These are phyloP conservation scores for Rutstroemia sydowiana DNA, from an alignment of 2,329 filamentous ascomycete genomes.

Conservation along the genomic window DNA sequence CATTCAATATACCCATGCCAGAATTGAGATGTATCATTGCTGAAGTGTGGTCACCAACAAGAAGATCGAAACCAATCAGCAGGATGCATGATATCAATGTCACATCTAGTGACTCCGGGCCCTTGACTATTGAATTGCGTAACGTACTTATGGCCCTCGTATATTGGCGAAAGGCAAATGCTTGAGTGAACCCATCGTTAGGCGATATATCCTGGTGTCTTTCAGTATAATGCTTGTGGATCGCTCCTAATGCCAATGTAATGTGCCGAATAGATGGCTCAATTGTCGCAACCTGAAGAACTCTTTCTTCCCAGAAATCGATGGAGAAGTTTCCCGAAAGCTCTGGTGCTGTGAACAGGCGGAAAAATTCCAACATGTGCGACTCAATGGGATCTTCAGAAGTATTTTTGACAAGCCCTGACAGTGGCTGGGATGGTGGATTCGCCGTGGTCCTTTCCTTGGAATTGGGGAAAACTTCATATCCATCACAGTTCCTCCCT, in stretches of 20 bases:
- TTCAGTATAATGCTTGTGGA: slow-evolving; percentile 23
- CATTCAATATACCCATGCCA: slow-evolving; percentile 24
- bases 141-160: slow-evolving; percentile 42
- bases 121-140: slow-evolving; percentile 22
- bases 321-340: slow-evolving; percentile 21
- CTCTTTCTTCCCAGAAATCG: slow-evolving; percentile 24
- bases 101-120: slow-evolving; percentile 23
- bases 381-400: slow-evolving; percentile 19
- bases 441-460: neutral
- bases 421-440: neutral
- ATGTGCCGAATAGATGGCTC: slow-evolving; percentile 26
- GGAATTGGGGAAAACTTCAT: slow-evolving; percentile 11
- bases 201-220: slow-evolving; percentile 38
- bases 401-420: neutral
- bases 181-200: slow-evolving; percentile 12
- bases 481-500: slow-evolving; percentile 27
- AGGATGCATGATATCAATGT: slow-evolving; percentile 57
- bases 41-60: slow-evolving; percentile 22
- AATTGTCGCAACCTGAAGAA: slow-evolving; percentile 18
- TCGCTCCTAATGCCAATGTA: slow-evolving; percentile 25
- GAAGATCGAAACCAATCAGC: slow-evolving; percentile 54
- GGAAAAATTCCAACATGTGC: slow-evolving; percentile 21
- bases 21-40: slow-evolving; percentile 26
- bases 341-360: slow-evolving; percentile 18
- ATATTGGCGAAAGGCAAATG: slow-evolving; percentile 51